Evolutionary conservation across 805 yeast genomes (phyloP).

Genomic region (Wickerhamiella lipophila): DNA sequence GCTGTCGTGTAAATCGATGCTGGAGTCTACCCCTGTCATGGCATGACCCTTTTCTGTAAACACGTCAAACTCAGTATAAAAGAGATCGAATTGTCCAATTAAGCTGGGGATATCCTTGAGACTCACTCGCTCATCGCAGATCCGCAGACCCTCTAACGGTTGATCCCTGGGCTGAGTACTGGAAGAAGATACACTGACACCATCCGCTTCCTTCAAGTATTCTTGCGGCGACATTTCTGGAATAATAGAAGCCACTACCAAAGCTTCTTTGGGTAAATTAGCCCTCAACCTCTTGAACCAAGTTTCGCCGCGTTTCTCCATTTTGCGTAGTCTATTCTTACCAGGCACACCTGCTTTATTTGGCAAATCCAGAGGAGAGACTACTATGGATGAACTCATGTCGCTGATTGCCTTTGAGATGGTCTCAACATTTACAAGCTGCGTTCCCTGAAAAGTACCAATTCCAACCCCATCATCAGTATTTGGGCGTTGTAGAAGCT

Average conservation of each 20-base stretch:
- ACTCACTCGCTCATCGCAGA: conserved; percentile 5
- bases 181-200: conserved; percentile 8
- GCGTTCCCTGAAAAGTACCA: conserved; percentile 30
- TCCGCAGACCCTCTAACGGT: background rate
- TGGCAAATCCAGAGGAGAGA: conserved; percentile 28
- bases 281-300: conserved; percentile 25
- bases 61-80: conserved; percentile 25
- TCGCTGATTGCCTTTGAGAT: conserved; percentile 18
- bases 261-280: conserved; percentile 12
- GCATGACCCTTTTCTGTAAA: conserved; percentile 31
- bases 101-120: conserved; percentile 23
- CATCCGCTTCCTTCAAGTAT: conserved; percentile 18
- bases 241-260: conserved; percentile 26
- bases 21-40: conserved; percentile 20
- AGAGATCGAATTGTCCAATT: conserved; percentile 25
- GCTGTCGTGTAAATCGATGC: conserved; percentile 26
- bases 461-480: conserved; percentile 25
- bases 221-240: conserved; percentile 22
- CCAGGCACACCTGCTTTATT: conserved; percentile 27
- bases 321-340: conserved; percentile 28
- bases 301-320: conserved; percentile 26
- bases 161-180: background rate
- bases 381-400: conserved; percentile 26
- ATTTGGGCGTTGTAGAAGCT: conserved; percentile 27
- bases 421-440: conserved; percentile 21